Base-by-base conservation (phyloP, 2,329 filamentous ascomycete species). In the Pseudogymnoascus sp. region DNA sequence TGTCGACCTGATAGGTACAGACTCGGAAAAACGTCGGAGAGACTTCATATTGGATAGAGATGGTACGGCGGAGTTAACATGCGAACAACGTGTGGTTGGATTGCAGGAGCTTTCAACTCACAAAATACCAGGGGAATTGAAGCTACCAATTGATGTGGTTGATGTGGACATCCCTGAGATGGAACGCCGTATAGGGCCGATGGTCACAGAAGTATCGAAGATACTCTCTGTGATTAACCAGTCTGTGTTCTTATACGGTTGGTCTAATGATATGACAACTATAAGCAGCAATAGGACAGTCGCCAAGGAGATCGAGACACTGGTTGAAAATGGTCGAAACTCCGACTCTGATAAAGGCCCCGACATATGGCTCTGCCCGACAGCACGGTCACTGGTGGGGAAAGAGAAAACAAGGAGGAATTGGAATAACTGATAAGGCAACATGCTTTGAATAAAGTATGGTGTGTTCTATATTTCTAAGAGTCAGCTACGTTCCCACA, bases 191-290 rank as follows among this genome's bases (percentile, higher is more conserved):
- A 72, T 85, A 6, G 82, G 81, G 21, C 64, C 69, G 1, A 75
- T 81, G 10, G 73, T 73, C 17, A 63, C 71, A 11, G 75, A 75
- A 61, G 75, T 85, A 37, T 73, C 72, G 1, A 66, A 75, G 9
- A 74, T 77, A 5, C 73, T 89, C 59, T 83, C 79, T 1, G 73
- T 77, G 13, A 83, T 89, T 64, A 89, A 89, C 67, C 71, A 76
- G 59, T 84, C 84, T n/a, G 85, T 89, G 3, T 88, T 90, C 68
- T 74, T 88, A 59, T 84, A 85, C 68, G 86, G 86, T 10, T 90
- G 87, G 87, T 74, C 74, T 10, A 73, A 74, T 6, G 76, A 78
- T 0, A 69, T 79, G 39, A 87, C 84, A 3, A 89, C 86, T 1
- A 75, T 90, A 60, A 88, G 84, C 39, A 85, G 83, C 63, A 90